Evolutionary conservation across 176 grass and related monocot species (phyloP).

Genomic region (Rhynchospora tenuis): DNA sequence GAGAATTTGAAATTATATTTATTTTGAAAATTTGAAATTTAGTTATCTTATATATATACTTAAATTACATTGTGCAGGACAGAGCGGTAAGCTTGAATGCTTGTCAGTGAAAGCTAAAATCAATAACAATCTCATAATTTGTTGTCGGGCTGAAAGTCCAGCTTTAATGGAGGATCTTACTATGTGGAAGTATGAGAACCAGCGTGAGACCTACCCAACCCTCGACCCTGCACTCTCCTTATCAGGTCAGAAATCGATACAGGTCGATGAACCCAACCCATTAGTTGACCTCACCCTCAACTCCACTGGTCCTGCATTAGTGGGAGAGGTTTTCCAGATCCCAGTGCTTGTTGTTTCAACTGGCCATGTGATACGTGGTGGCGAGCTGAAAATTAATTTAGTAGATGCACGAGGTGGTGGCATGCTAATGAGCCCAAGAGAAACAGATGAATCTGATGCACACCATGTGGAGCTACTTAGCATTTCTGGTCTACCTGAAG

Average conservation of each 20-base stretch:
- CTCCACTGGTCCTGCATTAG: conserved; percentile 67
- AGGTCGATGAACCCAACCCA: conserved; percentile 79
- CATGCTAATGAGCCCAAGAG: conserved; percentile 81
- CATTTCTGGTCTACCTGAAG: conserved; percentile 42
- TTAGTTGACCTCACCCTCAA: conserved; percentile 68
- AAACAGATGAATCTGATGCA: conserved; percentile 73
- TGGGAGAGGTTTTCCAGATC: conserved; percentile 72
- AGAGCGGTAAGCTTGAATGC: conserved; percentile 96
- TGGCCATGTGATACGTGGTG: conserved; percentile 67
- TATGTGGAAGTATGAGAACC: conserved; percentile 84
- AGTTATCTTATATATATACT: conserved; percentile 2
- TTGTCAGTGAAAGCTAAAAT: conserved; percentile 69
- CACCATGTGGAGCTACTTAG: conserved; percentile 87
- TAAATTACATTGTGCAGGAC: conserved; percentile 52
- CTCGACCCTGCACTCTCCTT: conserved; percentile 56
- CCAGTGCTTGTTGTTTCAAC: conserved; percentile 63
- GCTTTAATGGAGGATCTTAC: conserved; percentile 84
- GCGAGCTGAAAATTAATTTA: conserved; percentile 98
- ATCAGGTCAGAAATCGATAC: conserved; percentile 69
- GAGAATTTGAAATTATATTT: background rate
- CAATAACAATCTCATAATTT: conserved; percentile 62
- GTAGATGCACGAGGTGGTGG: conserved; percentile 91
- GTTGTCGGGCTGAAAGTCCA: conserved; percentile 78
- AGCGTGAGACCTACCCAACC: conserved; percentile 58
- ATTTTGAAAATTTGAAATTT: background rate